Conservation (phyloP, 257 asterid genomes). For the Lycium ferocissimum region DNA sequence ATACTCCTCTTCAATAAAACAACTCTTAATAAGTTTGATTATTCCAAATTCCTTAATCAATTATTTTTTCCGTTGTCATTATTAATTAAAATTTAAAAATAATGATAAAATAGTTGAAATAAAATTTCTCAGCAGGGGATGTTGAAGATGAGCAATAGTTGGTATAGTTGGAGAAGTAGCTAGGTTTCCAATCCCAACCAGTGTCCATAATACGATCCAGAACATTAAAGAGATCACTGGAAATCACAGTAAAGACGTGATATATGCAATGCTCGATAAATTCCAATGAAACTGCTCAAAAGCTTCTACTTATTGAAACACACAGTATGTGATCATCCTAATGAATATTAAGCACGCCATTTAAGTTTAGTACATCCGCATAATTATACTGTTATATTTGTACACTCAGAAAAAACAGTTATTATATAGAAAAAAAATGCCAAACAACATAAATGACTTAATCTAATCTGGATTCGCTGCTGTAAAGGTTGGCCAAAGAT, state of each 20-base stretch:
- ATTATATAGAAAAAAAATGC: neutral
- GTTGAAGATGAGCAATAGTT: too few species aligned
- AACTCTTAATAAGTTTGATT: too few species aligned
- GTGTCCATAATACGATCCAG: slow-evolving; percentile 73
- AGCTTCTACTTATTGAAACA: slow-evolving; percentile 50
- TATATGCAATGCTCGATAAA: slow-evolving; percentile 88
- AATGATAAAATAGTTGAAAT: neutral
- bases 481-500: too few species aligned
- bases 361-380: too few species aligned
- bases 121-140: neutral
- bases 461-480: neutral
- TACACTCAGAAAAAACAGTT: too few species aligned
- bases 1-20: too few species aligned
- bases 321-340: too few species aligned
- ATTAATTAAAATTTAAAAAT: neutral
- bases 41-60: too few species aligned
- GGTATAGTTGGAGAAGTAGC: neutral
- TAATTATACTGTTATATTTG: too few species aligned
- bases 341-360: too few species aligned
- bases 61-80: too few species aligned
- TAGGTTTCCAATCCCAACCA: slow-evolving; percentile 79
- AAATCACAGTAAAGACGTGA: slow-evolving; percentile 85
- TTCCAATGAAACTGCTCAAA: slow-evolving; percentile 86
- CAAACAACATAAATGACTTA: neutral
- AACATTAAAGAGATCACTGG: slow-evolving; percentile 85